These are phyloP conservation scores for Candida freyschussii DNA, from an alignment of 1,139 yeast species.

Conservation along the genomic window DNA sequence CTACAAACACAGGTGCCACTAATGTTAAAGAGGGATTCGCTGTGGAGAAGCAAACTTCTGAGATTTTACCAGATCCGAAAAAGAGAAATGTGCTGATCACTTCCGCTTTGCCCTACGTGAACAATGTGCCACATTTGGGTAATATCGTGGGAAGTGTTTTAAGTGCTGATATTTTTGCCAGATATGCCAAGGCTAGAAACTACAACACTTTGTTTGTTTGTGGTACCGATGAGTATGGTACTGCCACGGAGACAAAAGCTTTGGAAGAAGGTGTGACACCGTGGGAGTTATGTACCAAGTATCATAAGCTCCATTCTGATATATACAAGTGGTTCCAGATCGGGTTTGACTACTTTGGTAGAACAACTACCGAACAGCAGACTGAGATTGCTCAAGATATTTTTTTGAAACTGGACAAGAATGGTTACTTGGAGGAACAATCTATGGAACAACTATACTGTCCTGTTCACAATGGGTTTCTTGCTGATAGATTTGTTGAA, in stretches of 20 bases:
- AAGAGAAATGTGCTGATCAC: slow-evolving; percentile 80
- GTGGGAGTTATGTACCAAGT: slow-evolving; percentile 82
- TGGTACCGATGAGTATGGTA: slow-evolving; percentile 99
- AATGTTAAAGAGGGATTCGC: slow-evolving; percentile 41
- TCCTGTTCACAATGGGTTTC: slow-evolving; percentile 80
- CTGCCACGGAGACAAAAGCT: slow-evolving; percentile 98
- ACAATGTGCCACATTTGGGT: slow-evolving; percentile 97
- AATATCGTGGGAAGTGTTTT: slow-evolving; percentile 93
- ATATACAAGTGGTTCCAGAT: slow-evolving; percentile 97
- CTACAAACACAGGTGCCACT: slow-evolving; percentile 53
- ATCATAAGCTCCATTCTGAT: slow-evolving; percentile 77
- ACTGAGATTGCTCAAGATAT: slow-evolving; percentile 96
- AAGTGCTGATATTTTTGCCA: slow-evolving; percentile 89
- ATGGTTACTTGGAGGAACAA: slow-evolving; percentile 80
- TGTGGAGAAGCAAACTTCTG: slow-evolving; percentile 34
- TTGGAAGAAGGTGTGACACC: slow-evolving; percentile 91
- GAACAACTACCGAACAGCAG: slow-evolving; percentile 89
- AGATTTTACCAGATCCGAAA: slow-evolving; percentile 50
- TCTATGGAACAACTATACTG: slow-evolving; percentile 88
- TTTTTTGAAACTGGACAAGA: slow-evolving; percentile 66
- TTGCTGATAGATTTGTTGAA: slow-evolving; percentile 96
- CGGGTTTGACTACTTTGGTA: slow-evolving; percentile 90
- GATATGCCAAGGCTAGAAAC: slow-evolving; percentile 86
- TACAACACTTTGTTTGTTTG: slow-evolving; percentile 82
- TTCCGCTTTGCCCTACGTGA: slow-evolving; percentile 95